Evolutionary conservation across 192 early-diverging fungal genomes (phyloP).

Genomic region (Coemansia brasiliensis): DNA sequence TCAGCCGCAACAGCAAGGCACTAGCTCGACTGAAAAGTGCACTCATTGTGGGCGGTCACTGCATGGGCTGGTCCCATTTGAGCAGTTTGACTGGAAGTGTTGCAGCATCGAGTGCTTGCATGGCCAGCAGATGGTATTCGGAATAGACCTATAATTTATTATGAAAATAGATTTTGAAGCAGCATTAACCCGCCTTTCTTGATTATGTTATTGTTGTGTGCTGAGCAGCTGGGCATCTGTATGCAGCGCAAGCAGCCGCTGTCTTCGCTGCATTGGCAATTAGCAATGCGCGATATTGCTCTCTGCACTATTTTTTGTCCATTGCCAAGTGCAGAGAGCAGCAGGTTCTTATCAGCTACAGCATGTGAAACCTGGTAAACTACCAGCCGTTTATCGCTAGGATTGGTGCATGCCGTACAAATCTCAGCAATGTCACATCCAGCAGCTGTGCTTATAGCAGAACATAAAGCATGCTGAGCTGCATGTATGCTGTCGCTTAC

Average conservation of each 20-base stretch:
- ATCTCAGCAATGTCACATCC: constrained; percentile 5
- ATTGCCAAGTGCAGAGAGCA: not conserved
- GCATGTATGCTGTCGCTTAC: constrained; percentile 38
- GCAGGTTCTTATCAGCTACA: no score
- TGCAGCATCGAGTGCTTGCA: constrained; percentile 58
- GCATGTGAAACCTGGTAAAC: constrained; percentile 18
- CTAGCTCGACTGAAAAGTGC: constrained; percentile 11
- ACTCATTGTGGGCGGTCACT: constrained; percentile 63
- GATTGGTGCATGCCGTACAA: constrained; percentile 31
- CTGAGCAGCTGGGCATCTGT: not conserved
- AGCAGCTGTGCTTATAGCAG: not conserved
- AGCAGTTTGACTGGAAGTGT: constrained; percentile 69
- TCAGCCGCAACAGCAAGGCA: not conserved
- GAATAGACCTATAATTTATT: not conserved
- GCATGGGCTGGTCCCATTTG: constrained; percentile 64
- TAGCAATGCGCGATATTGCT: not conserved
- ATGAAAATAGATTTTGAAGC: not conserved
- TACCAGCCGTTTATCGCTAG: constrained; percentile 10
- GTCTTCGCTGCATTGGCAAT: not conserved
- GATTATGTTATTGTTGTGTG: not conserved
- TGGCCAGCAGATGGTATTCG: constrained; percentile 16
- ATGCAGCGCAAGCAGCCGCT: not conserved
- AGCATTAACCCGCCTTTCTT: not conserved
- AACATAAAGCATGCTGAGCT: constrained; percentile 27
- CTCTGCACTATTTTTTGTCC: not conserved